Evolutionary conservation across 2,329 filamentous ascomycete genomes (phyloP).

Genomic region (Sporothrix pseudoabietina): DNA sequence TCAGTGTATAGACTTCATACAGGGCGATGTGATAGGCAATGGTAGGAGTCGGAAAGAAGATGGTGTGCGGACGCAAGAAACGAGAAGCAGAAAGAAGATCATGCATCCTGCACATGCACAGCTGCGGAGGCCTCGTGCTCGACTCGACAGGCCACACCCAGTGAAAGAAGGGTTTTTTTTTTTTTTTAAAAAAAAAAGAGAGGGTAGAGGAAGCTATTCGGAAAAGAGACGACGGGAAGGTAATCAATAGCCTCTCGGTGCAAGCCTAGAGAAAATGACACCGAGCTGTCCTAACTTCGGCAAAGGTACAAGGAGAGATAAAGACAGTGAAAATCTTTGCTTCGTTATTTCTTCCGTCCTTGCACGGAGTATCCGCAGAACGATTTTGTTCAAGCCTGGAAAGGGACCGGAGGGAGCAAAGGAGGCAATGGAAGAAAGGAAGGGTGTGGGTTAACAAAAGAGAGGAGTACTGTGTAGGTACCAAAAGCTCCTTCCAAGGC

Average conservation of each 20-base stretch:
- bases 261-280: neutral
- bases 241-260: neutral
- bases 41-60: neutral
- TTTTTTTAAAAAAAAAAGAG: neutral
- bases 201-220: neutral
- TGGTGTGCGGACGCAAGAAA: conserved; percentile 4
- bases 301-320: neutral
- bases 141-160: neutral
- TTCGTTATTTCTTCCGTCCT: neutral
- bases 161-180: too few species aligned
- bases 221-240: neutral
- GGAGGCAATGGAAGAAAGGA: neutral
- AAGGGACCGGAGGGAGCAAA: neutral
- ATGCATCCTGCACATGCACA: conserved; percentile 16
- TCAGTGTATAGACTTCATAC: conserved; percentile 9
- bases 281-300: neutral
- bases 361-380: neutral
- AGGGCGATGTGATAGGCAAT: neutral
- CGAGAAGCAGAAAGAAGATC: neutral
- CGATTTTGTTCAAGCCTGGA: neutral
- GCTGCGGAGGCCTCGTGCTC: neutral
- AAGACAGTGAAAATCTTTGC: neutral
- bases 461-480: neutral
- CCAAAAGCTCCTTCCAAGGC: neutral
- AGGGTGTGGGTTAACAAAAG: neutral